Evolutionary conservation across 2,329 filamentous ascomycete genomes (phyloP).

Genomic region (Hymenoscyphus occultus): DNA sequence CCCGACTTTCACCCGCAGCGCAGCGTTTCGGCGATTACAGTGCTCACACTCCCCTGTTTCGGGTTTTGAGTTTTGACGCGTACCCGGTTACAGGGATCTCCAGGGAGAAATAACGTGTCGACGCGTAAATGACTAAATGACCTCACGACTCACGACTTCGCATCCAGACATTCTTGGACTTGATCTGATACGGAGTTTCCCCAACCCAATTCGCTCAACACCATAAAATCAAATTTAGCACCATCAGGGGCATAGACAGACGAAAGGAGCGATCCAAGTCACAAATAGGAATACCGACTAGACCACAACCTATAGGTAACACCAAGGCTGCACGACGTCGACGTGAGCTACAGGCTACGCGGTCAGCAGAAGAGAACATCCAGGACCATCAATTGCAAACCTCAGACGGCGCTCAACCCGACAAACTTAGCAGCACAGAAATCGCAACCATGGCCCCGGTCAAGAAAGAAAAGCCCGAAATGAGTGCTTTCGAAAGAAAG

Average conservation of each 20-base stretch:
- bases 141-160: constrained; percentile 4
- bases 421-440: constrained; percentile 23
- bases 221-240: background rate
- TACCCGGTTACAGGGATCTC: background rate
- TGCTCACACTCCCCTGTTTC: background rate
- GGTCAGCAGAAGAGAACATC: too few relatives aligned
- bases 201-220: constrained; percentile 9
- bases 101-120: background rate
- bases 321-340: too few relatives aligned
- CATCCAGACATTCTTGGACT: background rate
- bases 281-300: too few relatives aligned
- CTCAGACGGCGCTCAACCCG: constrained; percentile 5
- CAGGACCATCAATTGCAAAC: too few relatives aligned
- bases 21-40: background rate
- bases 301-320: too few relatives aligned
- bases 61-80: background rate
- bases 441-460: constrained; percentile 44
- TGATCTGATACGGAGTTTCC: constrained; percentile 19
- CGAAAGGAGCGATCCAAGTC: too few relatives aligned
- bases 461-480: constrained; percentile 45
- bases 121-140: constrained; percentile 11
- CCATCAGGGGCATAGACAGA: too few relatives aligned
- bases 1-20: background rate
- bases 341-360: too few relatives aligned
- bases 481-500: constrained; percentile 85